A percentile compares a stretch with the other conserved stretches of the same genome.
These are phyloP conservation scores for Pyrrhoderma noxium DNA, from an alignment of 1,284 basidiomycete species.

Conservation along the genomic window DNA sequence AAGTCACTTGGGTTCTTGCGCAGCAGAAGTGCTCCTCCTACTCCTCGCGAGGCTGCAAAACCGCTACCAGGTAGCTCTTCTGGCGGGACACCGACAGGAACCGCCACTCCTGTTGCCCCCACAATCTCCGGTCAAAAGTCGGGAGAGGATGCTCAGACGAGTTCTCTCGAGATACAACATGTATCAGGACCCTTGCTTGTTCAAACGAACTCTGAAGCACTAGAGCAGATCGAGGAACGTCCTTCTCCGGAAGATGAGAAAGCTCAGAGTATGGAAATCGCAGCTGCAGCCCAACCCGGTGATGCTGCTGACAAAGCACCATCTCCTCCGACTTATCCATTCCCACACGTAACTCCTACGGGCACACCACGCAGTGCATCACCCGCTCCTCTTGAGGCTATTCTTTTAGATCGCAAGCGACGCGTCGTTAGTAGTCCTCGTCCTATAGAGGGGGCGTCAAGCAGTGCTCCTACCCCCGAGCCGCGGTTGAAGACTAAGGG, in stretches of 20 bases:
- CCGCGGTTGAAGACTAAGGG: conserved; percentile 36
- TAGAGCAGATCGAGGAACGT: conserved; percentile 10
- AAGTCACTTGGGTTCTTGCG: conserved; percentile 38
- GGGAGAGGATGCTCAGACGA: background rate
- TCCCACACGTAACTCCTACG: background rate
- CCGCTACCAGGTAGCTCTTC: conserved; percentile 14
- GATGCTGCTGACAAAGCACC: background rate
- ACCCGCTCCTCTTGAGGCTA: conserved; percentile 52
- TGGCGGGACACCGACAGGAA: conserved; percentile 16
- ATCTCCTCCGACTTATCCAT: background rate
- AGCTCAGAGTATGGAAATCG: too few relatives aligned
- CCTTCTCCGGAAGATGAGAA: background rate
- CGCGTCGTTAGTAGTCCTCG: conserved; percentile 24
- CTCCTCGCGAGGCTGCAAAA: conserved; percentile 29
- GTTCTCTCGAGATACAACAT: too few relatives aligned
- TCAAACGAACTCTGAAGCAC: background rate
- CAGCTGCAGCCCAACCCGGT: too few relatives aligned
- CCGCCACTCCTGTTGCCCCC: conserved; percentile 16
- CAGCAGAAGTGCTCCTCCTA: conserved; percentile 52
- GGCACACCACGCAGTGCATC: conserved; percentile 31
- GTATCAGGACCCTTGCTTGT: background rate
- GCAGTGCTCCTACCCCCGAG: conserved; percentile 17
- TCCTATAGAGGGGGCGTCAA: conserved; percentile 14
- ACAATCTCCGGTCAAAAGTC: conserved; percentile 1
- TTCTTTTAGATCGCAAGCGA: conserved; percentile 45